Percentiles rank a stretch among this genome's conserved stretches.
These are phyloP conservation scores for Patellifolia procumbens DNA, from an alignment of 179 eudicot species.

Conservation along the genomic window DNA sequence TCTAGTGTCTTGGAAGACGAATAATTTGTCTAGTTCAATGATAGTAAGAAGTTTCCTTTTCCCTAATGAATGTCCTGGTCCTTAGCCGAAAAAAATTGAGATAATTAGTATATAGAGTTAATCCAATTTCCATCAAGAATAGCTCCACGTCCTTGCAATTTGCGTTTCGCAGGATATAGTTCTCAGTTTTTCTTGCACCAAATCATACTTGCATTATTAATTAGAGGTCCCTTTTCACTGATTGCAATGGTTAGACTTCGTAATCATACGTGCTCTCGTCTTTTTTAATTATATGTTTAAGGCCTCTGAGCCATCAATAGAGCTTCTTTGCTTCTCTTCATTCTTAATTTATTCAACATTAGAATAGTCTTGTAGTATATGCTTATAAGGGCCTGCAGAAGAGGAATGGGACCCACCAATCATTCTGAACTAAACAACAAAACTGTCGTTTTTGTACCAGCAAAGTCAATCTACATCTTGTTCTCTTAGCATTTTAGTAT, in stretches of 20 bases:
- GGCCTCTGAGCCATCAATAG: slow-evolving; percentile 11
- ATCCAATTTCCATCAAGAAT: slow-evolving; percentile 1
- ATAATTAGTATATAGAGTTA: background rate
- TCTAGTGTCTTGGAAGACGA: slow-evolving; percentile 10
- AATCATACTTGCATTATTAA: slow-evolving; percentile 28
- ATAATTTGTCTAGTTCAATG: slow-evolving; percentile 33
- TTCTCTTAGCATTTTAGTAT: slow-evolving; percentile 24
- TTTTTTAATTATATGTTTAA: slow-evolving; percentile 11
- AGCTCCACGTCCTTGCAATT: slow-evolving; percentile 35
- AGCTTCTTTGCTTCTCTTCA: background rate
- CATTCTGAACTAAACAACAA: slow-evolving; percentile 20
- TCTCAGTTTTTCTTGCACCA: slow-evolving; percentile 14
- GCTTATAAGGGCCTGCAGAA: slow-evolving; percentile 11
- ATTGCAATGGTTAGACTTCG: slow-evolving; percentile 26
- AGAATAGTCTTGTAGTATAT: background rate
- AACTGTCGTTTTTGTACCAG: slow-evolving; percentile 20
- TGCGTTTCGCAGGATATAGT: slow-evolving; percentile 12
- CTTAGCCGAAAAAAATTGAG: slow-evolving; percentile 4
- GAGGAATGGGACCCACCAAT: slow-evolving; percentile 19
- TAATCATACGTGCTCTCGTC: slow-evolving; percentile 16
- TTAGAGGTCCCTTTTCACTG: slow-evolving; percentile 20
- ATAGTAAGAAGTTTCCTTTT: slow-evolving; percentile 1
- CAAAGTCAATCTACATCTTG: slow-evolving; percentile 31
- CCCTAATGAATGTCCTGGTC: slow-evolving; percentile 14
- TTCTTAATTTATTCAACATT: background rate